Conservation (phyloP, 306 rosid species). For the Gleditsia sinensis region DNA sequence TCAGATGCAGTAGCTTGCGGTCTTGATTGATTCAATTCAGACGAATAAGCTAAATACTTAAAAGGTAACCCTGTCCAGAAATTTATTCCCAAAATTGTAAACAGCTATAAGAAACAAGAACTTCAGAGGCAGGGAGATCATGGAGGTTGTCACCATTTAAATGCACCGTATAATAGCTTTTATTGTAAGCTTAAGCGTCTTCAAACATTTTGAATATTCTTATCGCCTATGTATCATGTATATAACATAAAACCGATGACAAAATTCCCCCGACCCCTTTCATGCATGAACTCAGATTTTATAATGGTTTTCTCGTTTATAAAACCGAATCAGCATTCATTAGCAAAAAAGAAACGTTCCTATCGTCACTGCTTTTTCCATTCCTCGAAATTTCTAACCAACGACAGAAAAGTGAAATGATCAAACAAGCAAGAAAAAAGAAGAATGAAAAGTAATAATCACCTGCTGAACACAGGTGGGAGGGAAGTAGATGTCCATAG, state of each 20-base stretch:
- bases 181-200: constrained; percentile 13
- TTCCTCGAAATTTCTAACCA: background rate
- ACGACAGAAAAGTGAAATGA: background rate
- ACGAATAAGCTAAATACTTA: background rate
- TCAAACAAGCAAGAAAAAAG: background rate
- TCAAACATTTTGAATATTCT: background rate
- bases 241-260: background rate
- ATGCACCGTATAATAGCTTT: background rate
- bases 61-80: background rate
- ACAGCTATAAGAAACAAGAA: background rate
- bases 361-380: background rate
- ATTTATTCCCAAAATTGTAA: background rate
- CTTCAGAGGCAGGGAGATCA: background rate
- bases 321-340: background rate
- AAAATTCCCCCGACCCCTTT: background rate
- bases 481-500: constrained; percentile 93
- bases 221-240: background rate
- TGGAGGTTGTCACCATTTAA: background rate
- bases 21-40: background rate
- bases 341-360: too few relatives aligned
- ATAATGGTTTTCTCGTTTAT: background rate
- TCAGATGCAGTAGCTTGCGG: background rate
- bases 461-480: constrained; percentile 87
- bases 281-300: background rate
- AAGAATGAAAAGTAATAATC: constrained; percentile 4